Percentiles rank a stretch among this genome's conserved stretches.
Conservation (phyloP, 768 basidiomycete species). For the Rhizopogon vesiculosus region DNA sequence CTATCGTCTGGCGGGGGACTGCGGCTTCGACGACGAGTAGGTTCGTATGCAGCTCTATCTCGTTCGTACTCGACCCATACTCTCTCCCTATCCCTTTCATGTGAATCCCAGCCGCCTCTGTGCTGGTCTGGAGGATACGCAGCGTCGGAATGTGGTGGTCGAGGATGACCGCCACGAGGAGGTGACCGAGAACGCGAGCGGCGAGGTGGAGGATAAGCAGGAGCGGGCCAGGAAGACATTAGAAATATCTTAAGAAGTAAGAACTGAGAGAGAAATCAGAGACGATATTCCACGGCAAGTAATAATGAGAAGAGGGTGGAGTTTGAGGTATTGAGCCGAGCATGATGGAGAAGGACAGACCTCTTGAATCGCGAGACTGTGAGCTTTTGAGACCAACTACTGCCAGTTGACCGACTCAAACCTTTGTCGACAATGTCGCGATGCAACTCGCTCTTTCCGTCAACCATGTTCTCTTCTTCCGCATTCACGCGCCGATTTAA, state of each 20-base stretch:
- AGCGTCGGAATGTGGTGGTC: slow-evolving; percentile 53
- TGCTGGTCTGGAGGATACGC: slow-evolving; percentile 54
- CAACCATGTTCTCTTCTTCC: slow-evolving; percentile 13
- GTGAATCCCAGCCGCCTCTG: slow-evolving; percentile 63
- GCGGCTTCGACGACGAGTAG: slow-evolving; percentile 68
- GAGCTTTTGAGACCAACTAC: slow-evolving; percentile 27
- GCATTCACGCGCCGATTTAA: slow-evolving; percentile 19
- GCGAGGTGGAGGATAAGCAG: slow-evolving; percentile 66
- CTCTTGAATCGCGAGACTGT: slow-evolving; percentile 62
- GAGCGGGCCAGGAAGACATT: slow-evolving; percentile 74
- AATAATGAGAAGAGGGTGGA: slow-evolving; percentile 56
- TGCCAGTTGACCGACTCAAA: slow-evolving; percentile 29
- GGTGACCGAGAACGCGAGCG: slow-evolving; percentile 85
- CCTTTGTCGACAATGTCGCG: slow-evolving; percentile 48
- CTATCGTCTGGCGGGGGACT: slow-evolving; percentile 73
- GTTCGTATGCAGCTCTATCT: slow-evolving; percentile 66
- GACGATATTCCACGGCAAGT: slow-evolving; percentile 44
- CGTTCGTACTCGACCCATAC: slow-evolving; percentile 62
- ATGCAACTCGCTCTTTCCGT: slow-evolving; percentile 34
- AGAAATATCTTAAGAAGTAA: slow-evolving; percentile 32
- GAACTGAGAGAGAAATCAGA: slow-evolving; percentile 44
- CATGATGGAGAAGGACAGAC: slow-evolving; percentile 87
- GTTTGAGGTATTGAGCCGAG: slow-evolving; percentile 66
- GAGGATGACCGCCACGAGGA: slow-evolving; percentile 43
- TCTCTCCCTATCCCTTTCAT: slow-evolving; percentile 60